Conservation (phyloP, 768 basidiomycete species). For the Pisolithus orientalis region DNA sequence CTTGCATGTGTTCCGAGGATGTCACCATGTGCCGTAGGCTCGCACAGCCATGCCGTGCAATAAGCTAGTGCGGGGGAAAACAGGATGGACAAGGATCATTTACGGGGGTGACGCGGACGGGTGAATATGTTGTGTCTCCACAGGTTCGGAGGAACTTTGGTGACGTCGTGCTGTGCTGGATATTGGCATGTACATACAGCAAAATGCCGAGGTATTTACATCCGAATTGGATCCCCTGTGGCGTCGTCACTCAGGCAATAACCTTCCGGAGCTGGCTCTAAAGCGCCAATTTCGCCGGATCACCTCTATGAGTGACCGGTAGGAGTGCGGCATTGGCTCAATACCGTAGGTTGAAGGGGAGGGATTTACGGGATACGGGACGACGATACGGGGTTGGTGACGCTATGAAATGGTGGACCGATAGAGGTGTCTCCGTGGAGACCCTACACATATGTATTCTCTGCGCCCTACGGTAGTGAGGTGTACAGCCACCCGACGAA, state of each 20-base stretch:
- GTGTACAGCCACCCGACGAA: background rate
- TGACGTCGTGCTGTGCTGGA: conserved; percentile 1
- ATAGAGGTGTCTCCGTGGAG: background rate
- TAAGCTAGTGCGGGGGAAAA: too few relatives aligned
- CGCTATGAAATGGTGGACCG: background rate
- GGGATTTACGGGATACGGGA: background rate
- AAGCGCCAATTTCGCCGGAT: background rate
- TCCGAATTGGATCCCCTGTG: too few relatives aligned
- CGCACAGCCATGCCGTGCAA: too few relatives aligned
- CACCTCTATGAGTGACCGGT: background rate
- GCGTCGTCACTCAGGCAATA: too few relatives aligned
- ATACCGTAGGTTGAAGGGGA: background rate
- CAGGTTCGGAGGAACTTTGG: background rate
- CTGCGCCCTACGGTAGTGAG: too few relatives aligned
- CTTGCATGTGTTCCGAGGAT: too few relatives aligned
- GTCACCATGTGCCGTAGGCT: too few relatives aligned
- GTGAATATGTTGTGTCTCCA: too few relatives aligned
- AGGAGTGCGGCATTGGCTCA: background rate
- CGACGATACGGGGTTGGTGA: background rate
- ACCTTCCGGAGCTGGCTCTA: too few relatives aligned
- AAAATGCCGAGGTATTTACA: too few relatives aligned
- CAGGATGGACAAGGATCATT: too few relatives aligned
- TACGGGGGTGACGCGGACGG: too few relatives aligned
- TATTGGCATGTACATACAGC: background rate
- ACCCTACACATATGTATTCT: background rate